Conservation (phyloP, 306 rosid species). For the Medicago truncatula region MtrunA17r5.0-ANR NC_053043.1:49052501-49053000, state of each 20-base stretch:
- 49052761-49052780: neutral
- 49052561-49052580: neutral
- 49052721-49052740: neutral
- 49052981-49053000: no score
- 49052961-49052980: no score
- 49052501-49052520: constrained; percentile 55
- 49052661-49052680: no score
- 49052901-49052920: no score
- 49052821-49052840: no score
- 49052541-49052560: neutral
- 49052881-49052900: no score
- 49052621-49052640: neutral
- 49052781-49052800: no score
- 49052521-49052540: constrained; percentile 13
- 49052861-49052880: no score
- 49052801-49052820: neutral
- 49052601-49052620: neutral
- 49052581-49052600: neutral
- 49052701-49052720: neutral
- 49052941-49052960: no score
- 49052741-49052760: neutral
- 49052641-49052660: neutral
- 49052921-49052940: no score
- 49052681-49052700: neutral
- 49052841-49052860: no score